Conservation (phyloP, 331 rosid species). For the Spiraea crenata region DNA sequence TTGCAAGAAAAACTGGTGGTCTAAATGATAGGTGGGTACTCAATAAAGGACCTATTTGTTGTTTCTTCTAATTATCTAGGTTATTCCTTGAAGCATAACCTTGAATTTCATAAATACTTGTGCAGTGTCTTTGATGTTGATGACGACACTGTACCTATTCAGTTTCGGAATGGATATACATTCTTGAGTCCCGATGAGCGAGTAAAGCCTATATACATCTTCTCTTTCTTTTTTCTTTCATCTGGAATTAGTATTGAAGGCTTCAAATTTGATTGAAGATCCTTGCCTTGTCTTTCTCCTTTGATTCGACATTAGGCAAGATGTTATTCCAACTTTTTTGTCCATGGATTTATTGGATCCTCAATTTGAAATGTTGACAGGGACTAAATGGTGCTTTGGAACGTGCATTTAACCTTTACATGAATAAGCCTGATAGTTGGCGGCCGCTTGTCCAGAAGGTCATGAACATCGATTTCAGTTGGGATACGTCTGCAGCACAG, state of each 20-base stretch:
- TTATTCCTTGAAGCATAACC: constrained; percentile 21
- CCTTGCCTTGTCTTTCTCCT: neutral
- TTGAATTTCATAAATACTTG: constrained; percentile 10
- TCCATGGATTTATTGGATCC: neutral
- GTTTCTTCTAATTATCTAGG: constrained; percentile 6
- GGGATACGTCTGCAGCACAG: constrained; percentile 86
- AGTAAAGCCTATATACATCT: constrained; percentile 38
- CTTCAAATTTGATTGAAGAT: constrained; percentile 7
- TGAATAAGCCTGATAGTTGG: constrained; percentile 58
- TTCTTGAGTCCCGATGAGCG: constrained; percentile 73
- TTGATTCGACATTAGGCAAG: neutral
- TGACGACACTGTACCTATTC: constrained; percentile 72
- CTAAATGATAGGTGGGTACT: constrained; percentile 80
- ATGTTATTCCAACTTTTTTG: constrained; percentile 11
- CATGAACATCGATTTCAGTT: constrained; percentile 87
- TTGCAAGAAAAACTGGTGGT: constrained; percentile 93
- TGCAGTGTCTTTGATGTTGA: constrained; percentile 89
- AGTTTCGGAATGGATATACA: constrained; percentile 78
- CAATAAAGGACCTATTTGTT: constrained; percentile 9
- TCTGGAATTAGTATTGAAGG: constrained; percentile 1
- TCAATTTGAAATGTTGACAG: constrained; percentile 38
- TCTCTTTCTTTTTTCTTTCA: neutral
- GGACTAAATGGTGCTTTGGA: constrained; percentile 59
- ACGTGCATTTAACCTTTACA: constrained; percentile 63
- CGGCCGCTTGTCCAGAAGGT: constrained; percentile 73